Percentiles rank a stretch among this genome's conserved stretches.
Evolutionary conservation across 1,284 basidiomycete genomes (phyloP).

Genomic region (Apiotrichum sp.): DNA sequence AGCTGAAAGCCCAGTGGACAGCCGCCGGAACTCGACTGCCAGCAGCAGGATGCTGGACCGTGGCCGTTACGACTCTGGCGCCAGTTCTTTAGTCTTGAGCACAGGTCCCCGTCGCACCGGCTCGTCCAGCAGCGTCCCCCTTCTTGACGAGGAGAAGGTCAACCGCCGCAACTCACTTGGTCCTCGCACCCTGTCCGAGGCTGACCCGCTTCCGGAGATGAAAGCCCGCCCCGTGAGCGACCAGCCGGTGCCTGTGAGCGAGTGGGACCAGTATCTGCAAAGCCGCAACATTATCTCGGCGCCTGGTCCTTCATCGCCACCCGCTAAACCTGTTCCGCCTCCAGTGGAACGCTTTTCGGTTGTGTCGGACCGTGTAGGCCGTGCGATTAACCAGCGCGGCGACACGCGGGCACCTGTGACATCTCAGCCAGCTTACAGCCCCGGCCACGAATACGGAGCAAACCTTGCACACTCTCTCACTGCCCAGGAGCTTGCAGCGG

Average conservation of each 20-base stretch:
- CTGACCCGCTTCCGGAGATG: not conserved
- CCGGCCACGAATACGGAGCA: constrained; percentile 13
- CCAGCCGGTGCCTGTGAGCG: constrained; percentile 11
- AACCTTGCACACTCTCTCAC: constrained; percentile 7
- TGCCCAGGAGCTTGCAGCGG: constrained; percentile 7
- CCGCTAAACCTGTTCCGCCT: not conserved
- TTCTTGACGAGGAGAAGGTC: constrained; percentile 1
- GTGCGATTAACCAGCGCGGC: constrained; percentile 4
- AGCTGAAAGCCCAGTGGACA: not conserved
- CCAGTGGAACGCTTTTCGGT: constrained; percentile 2
- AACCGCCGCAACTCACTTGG: constrained; percentile 4
- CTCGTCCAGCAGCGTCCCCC: not conserved
- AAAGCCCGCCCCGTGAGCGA: not conserved
- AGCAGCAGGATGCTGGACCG: constrained; percentile 7
- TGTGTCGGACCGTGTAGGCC: constrained; percentile 11
- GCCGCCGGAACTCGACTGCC: constrained; percentile 7
- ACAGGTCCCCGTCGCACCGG: not conserved
- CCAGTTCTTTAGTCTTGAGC: not conserved
- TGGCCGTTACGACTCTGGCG: constrained; percentile 1
- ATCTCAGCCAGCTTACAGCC: not conserved
- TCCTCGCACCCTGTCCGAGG: not conserved
- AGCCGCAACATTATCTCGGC: constrained; percentile 34
- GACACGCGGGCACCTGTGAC: constrained; percentile 7
- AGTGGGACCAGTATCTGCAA: constrained; percentile 39
- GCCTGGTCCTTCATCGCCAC: constrained; percentile 22